Conservation (phyloP, 192 early-diverging fungal genomes). For the Backusella tarrabulga region DNA sequence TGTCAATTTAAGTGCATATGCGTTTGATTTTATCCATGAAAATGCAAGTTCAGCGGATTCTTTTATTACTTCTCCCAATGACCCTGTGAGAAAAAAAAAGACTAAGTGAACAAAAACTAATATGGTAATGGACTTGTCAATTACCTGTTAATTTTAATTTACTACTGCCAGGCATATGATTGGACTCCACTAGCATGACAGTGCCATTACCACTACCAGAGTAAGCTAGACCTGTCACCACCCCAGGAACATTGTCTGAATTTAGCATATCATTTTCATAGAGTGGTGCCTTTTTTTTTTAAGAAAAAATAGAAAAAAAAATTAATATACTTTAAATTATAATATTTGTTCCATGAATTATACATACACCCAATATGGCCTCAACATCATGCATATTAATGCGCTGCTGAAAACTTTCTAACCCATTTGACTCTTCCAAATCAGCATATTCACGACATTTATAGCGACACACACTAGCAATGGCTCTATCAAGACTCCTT, state of each 20-base stretch:
- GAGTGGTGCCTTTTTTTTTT: slow-evolving; percentile 47
- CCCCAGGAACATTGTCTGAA: slow-evolving; percentile 56
- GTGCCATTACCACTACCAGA: slow-evolving; percentile 68
- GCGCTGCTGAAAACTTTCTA: slow-evolving; percentile 39
- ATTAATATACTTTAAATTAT: slow-evolving; percentile 20
- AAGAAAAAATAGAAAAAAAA: neutral
- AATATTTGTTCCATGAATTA: slow-evolving; percentile 58
- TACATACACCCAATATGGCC: slow-evolving; percentile 61
- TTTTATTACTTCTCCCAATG: slow-evolving; percentile 82
- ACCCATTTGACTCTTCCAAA: slow-evolving; percentile 41
- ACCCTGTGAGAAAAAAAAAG: slow-evolving; percentile 38
- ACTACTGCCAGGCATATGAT: slow-evolving; percentile 68
- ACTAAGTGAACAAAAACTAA: neutral
- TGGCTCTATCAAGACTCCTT: slow-evolving; percentile 66
- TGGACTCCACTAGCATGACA: slow-evolving; percentile 77
- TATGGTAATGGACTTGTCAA: neutral
- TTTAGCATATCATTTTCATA: slow-evolving; percentile 63
- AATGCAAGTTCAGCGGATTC: slow-evolving; percentile 76
- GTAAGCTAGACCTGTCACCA: slow-evolving; percentile 82
- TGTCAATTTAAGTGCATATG: slow-evolving; percentile 53
- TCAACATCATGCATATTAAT: slow-evolving; percentile 53
- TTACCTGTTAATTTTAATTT: slow-evolving; percentile 63
- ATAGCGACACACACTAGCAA: slow-evolving; percentile 69
- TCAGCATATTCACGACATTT: slow-evolving; percentile 69
- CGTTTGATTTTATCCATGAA: slow-evolving; percentile 73